phyloP scores from a whole-genome alignment of 1,284 basidiomycete genomes.

The Ustilago nuda region DNA sequence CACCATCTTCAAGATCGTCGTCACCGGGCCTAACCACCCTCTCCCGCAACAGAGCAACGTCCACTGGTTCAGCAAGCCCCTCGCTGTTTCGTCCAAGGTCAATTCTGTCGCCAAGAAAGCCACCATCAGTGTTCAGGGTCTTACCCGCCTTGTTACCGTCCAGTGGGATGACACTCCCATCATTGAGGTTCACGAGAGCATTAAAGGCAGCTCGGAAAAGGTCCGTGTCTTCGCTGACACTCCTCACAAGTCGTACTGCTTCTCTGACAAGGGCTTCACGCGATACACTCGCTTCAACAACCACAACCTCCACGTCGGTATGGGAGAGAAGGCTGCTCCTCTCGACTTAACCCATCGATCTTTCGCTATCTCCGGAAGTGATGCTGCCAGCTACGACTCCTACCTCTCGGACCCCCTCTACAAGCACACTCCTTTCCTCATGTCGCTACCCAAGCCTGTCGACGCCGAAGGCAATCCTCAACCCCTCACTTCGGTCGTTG shows the following conservation, averaged over 20 bases:
- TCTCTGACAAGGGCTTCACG: conserved; percentile 69
- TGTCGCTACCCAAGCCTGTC: conserved; percentile 64
- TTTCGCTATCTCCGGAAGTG: conserved; percentile 68
- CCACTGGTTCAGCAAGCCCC: conserved; percentile 53
- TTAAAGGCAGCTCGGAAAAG: conserved; percentile 39
- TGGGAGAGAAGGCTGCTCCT: conserved; percentile 71
- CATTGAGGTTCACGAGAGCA: conserved; percentile 61
- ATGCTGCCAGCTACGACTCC: conserved; percentile 71
- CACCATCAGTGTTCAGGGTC: conserved; percentile 47
- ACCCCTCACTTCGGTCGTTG: conserved; percentile 65
- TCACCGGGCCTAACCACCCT: conserved; percentile 69
- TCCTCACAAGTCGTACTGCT: conserved; percentile 69
- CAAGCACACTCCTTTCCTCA: conserved; percentile 71
- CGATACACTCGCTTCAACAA: conserved; percentile 51
- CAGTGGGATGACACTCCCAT: conserved; percentile 59
- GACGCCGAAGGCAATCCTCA: conserved; percentile 43
- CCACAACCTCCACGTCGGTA: conserved; percentile 68
- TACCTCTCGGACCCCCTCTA: conserved; percentile 71
- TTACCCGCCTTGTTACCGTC: conserved; percentile 39
- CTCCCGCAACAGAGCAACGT: conserved; percentile 70
- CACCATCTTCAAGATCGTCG: conserved; percentile 66
- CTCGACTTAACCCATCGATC: conserved; percentile 68
- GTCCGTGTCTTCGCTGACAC: conserved; percentile 68
- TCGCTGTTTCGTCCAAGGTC: conserved; percentile 62
- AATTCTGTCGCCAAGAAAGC: conserved; percentile 36